Conservation (phyloP, 2,329 filamentous ascomycete species). For the Colletotrichum australisinense region DNA sequence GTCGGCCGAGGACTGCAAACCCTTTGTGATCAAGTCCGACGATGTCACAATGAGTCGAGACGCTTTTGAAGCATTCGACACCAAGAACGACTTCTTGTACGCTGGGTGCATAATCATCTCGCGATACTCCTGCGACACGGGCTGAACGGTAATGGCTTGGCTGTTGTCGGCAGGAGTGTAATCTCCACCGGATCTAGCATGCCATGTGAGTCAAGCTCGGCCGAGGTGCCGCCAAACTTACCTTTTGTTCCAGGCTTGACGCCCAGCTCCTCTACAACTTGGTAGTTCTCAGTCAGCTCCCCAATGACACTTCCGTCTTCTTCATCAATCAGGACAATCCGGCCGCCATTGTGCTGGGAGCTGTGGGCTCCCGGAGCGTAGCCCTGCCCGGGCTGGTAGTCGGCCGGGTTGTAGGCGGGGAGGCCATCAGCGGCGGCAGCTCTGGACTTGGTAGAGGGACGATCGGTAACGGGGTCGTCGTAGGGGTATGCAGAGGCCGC, state of each 20-base stretch:
- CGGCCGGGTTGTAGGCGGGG: conserved; percentile 82
- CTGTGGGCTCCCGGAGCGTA: conserved; percentile 76
- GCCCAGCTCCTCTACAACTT: conserved; percentile 80
- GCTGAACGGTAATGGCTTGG: conserved; percentile 73
- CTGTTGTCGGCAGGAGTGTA: conserved; percentile 74
- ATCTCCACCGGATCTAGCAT: conserved; percentile 81
- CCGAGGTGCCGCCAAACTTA: conserved; percentile 74
- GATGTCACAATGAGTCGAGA: conserved; percentile 93
- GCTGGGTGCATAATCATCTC: conserved; percentile 85
- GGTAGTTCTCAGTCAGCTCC: conserved; percentile 85
- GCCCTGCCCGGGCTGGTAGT: conserved; percentile 82
- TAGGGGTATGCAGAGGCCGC: conserved; percentile 12
- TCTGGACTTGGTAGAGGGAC: conserved; percentile 40
- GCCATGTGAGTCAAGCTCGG: conserved; percentile 36
- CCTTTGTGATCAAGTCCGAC: conserved; percentile 81
- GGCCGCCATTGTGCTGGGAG: conserved; percentile 66
- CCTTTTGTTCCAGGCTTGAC: conserved; percentile 92
- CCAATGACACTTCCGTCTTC: conserved; percentile 96
- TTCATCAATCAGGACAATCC: conserved; percentile 94
- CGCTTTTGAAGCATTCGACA: conserved; percentile 87
- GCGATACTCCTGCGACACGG: conserved; percentile 77
- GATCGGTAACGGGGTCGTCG: conserved; percentile 36
- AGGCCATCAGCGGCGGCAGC: conserved; percentile 54
- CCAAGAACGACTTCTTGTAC: conserved; percentile 89
- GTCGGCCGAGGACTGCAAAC: conserved; percentile 81